Conservation (phyloP, 108 stramenopile species). For the Cyclotella baltica region DNA sequence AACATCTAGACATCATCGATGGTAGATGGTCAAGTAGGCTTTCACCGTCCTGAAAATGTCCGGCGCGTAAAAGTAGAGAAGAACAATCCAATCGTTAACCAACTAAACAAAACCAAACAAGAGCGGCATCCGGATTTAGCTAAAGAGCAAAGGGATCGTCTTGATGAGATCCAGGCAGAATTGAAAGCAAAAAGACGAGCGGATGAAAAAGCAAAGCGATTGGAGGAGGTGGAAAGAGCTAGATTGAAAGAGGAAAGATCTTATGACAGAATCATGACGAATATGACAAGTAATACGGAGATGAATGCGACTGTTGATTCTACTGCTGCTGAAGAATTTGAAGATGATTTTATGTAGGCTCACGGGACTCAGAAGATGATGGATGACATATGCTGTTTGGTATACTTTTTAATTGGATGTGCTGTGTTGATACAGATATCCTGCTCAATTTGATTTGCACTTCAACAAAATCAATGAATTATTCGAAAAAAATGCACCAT, state of each 20-base stretch:
- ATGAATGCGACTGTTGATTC: constrained; percentile 77
- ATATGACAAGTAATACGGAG: constrained; percentile 72
- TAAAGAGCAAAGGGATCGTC: constrained; percentile 65
- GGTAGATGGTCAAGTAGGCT: constrained; percentile 86
- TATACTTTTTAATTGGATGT: too few species aligned
- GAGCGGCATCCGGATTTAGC: constrained; percentile 73
- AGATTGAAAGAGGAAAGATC: constrained; percentile 68
- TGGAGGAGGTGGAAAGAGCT: constrained; percentile 52
- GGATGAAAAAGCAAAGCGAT: constrained; percentile 62
- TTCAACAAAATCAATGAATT: too few species aligned
- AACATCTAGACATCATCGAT: constrained; percentile 57
- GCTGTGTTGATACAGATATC: too few species aligned
- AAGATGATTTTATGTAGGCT: constrained; percentile 52
- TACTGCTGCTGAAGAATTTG: constrained; percentile 87
- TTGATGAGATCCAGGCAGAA: constrained; percentile 68
- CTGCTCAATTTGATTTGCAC: too few species aligned
- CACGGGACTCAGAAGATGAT: neutral
- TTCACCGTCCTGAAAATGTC: constrained; percentile 87
- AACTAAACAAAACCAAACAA: constrained; percentile 75
- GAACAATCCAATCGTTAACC: constrained; percentile 74
- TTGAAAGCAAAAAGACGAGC: constrained; percentile 70
- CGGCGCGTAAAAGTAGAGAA: constrained; percentile 74
- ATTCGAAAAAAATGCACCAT: too few species aligned
- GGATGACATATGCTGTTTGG: too few species aligned
- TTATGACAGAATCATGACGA: constrained; percentile 82